These are phyloP conservation scores for Podosphaera fusca DNA, from an alignment of 2,329 filamentous ascomycete genomes.

Conservation along the genomic window DNA sequence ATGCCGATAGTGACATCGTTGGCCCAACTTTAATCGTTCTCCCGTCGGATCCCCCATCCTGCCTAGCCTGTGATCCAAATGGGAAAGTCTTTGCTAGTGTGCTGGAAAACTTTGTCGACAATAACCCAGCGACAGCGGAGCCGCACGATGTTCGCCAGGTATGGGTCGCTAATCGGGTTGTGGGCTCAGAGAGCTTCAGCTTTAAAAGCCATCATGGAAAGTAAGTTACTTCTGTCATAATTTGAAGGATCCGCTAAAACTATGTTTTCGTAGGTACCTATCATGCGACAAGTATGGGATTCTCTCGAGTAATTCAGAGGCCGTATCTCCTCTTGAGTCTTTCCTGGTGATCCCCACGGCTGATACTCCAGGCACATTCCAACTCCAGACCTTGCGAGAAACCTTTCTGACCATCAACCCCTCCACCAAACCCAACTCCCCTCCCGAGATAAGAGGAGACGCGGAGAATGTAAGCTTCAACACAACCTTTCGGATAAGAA, in stretches of 20 bases:
- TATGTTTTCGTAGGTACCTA: constrained; percentile 37
- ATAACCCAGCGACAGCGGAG: constrained; percentile 62
- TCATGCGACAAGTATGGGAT: constrained; percentile 67
- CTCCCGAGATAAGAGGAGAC: constrained; percentile 53
- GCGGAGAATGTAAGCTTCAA: constrained; percentile 41
- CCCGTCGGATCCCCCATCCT: constrained; percentile 47
- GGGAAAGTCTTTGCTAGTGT: constrained; percentile 66
- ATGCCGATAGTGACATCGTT: constrained; percentile 46
- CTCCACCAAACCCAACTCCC: constrained; percentile 22
- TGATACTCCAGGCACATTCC: constrained; percentile 47
- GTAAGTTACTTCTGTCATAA: constrained; percentile 20
- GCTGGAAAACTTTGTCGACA: constrained; percentile 75
- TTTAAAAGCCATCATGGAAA: constrained; percentile 81
- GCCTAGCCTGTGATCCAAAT: constrained; percentile 63
- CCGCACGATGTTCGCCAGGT: constrained; percentile 92
- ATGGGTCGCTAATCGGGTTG: constrained; percentile 69
- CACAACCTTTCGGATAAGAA: constrained; percentile 59
- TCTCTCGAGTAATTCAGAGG: constrained; percentile 54
- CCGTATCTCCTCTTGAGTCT: constrained; percentile 63
- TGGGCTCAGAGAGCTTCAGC: constrained; percentile 58
- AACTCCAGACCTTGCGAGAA: constrained; percentile 48
- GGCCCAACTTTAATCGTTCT: constrained; percentile 70
- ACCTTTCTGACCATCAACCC: constrained; percentile 45
- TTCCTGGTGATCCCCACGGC: constrained; percentile 43
- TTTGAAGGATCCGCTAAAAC: constrained; percentile 3